phyloP scores from a whole-genome alignment of 2,329 filamentous ascomycete species.

The Ceratocystis papillata region DNA sequence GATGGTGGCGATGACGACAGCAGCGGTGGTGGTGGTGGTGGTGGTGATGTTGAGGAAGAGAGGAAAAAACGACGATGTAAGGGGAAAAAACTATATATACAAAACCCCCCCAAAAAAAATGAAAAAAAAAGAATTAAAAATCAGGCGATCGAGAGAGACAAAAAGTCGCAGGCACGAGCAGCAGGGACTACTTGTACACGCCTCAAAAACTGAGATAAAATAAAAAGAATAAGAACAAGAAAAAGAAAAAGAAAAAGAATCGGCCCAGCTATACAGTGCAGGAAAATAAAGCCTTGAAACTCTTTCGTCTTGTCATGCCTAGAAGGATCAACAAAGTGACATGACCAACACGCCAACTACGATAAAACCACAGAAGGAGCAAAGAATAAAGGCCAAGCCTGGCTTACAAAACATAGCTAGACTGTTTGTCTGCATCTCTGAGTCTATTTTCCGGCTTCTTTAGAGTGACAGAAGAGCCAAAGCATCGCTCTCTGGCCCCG shows the following conservation, averaged over 20 bases:
- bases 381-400: too few species aligned
- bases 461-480: too few species aligned
- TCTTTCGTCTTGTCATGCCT: not conserved
- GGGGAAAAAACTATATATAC: not conserved
- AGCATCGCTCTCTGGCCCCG: too few species aligned
- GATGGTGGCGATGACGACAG: not conserved
- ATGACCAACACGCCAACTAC: not conserved
- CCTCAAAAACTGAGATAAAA: not conserved
- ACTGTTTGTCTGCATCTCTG: too few species aligned
- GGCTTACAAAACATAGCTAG: too few species aligned
- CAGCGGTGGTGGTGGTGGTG: not conserved
- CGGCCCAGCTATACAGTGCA: too few species aligned
- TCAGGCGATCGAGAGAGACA: not conserved
- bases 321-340: conserved; percentile 9
- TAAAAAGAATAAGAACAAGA: not conserved
- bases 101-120: not conserved
- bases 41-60: not conserved
- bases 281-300: not conserved
- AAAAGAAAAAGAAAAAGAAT: not conserved
- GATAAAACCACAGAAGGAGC: not conserved
- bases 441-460: too few species aligned
- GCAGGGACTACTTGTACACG: not conserved
- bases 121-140: not conserved
- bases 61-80: not conserved
- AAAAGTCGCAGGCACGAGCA: not conserved